Evolutionary conservation across 1,284 basidiomycete species (phyloP).

Genomic region (Naganishia sp.): DNA sequence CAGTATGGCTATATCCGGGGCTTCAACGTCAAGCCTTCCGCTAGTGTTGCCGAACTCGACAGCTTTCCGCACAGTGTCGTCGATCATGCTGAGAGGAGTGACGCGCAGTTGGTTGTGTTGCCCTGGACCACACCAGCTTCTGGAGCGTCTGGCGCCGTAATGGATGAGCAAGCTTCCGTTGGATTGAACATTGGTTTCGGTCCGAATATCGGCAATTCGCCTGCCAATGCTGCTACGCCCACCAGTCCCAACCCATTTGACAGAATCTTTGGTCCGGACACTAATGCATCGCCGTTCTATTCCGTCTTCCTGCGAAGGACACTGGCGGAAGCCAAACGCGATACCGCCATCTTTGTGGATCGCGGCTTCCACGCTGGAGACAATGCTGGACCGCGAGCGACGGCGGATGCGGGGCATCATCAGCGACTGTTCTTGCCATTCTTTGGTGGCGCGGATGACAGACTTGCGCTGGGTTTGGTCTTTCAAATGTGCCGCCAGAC

Average conservation of each 20-base stretch:
- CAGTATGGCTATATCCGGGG: constrained; percentile 72
- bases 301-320: constrained; percentile 78
- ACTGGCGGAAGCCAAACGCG: constrained; percentile 63
- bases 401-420: constrained; percentile 28
- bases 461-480: constrained; percentile 74
- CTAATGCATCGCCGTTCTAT: constrained; percentile 57
- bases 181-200: constrained; percentile 15
- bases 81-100: constrained; percentile 62
- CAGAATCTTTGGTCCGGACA: constrained; percentile 47
- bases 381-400: constrained; percentile 32
- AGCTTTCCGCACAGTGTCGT: constrained; percentile 71
- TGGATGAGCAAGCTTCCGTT: constrained; percentile 37
- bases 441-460: constrained; percentile 89
- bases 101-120: constrained; percentile 73
- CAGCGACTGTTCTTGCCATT: constrained; percentile 82
- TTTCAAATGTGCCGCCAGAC: constrained; percentile 68
- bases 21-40: constrained; percentile 63
- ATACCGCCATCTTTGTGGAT: constrained; percentile 82
- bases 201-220: neutral
- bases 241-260: constrained; percentile 44
- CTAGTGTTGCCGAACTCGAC: constrained; percentile 69
- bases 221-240: neutral
- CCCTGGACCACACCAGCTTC: constrained; percentile 66
- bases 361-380: constrained; percentile 57
- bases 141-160: constrained; percentile 31